These are phyloP conservation scores for Aurantiochytrium sp. DNA, from an alignment of 108 stramenopile genomes.

Conservation along the genomic window DNA sequence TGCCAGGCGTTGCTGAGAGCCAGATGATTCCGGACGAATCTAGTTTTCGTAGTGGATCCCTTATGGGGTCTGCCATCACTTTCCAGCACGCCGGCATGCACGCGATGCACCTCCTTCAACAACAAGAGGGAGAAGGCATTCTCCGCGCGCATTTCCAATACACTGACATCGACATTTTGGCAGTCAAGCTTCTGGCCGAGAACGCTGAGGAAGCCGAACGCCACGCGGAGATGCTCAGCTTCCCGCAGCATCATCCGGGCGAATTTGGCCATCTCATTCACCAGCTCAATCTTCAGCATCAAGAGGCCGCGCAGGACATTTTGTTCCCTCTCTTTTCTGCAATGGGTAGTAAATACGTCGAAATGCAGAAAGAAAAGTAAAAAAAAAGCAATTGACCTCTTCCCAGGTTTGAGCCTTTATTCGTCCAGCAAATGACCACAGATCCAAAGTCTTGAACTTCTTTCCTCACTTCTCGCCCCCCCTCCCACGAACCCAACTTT, in stretches of 20 bases:
- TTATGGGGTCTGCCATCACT: background rate
- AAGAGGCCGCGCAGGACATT: background rate
- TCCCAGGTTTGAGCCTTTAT: too few relatives aligned
- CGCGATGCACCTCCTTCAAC: background rate
- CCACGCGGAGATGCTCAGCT: background rate
- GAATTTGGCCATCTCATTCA: background rate
- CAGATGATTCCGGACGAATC: background rate
- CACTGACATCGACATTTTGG: background rate
- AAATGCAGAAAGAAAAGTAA: background rate
- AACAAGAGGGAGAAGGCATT: background rate
- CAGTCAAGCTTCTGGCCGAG: background rate
- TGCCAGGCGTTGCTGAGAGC: background rate
- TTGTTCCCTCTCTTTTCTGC: background rate
- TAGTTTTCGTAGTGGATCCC: background rate
- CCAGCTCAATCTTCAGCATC: background rate
- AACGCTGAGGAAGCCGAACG: background rate
- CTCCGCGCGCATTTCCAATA: background rate
- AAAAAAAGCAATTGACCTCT: too few relatives aligned
- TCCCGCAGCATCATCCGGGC: background rate
- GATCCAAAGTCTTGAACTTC: too few relatives aligned
- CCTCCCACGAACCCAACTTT: too few relatives aligned
- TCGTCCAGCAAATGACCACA: too few relatives aligned
- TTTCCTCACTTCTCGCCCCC: too few relatives aligned
- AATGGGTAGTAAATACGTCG: background rate
- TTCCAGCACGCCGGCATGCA: background rate